Base-by-base conservation (phyloP, 1,139 yeast species). In the Suhomyces coccinellae region DNA sequence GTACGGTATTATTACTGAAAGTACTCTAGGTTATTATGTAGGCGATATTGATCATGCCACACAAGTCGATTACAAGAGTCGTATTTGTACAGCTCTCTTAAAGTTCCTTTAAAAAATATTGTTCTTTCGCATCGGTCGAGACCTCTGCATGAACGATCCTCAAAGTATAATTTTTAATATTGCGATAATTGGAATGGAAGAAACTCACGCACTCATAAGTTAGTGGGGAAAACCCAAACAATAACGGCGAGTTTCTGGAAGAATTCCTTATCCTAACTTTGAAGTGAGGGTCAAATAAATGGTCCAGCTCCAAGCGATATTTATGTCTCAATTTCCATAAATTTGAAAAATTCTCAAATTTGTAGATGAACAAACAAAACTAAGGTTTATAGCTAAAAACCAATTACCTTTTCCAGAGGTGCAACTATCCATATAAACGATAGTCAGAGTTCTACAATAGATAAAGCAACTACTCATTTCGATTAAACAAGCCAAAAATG, bases 111-210 rank as follows among this genome's bases (percentile, higher is more conserved):
- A 7, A 20, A 16, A 9, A 9, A 33, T 16, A 8, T n/a, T 11
- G 22, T 31, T 30, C 38, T 40, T 3, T 12, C 16, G 39, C 15
- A 6, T 35, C 13, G 39, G 43, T 40, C 39, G 39, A 40, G 43
- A 35, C 43, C 36, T 30, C 35, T 40, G 43, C 36, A 40, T 29
- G 20, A 11, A 24, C 36, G 36, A 29, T 38, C 43, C 43, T 36
- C 15, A 35, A 13, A 38, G 7, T 13, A n/a, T 34, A 27, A 20
- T 13, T 24, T 17, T 20, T n/a, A 12, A 12, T 13, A 17, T 26
- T 13, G 29, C 28, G 16, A 22, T 27, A 13, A 24, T 14, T 22
- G 14, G 14, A 34, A 24, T 22, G 27, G 36, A 16, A 22, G 17
- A 20, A 7, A 8, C 15, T 5, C 36, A 24, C 17, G 16, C 16